Evolutionary conservation across 441 rosid genomes (phyloP).

Genomic region (Croton setiger): DNA sequence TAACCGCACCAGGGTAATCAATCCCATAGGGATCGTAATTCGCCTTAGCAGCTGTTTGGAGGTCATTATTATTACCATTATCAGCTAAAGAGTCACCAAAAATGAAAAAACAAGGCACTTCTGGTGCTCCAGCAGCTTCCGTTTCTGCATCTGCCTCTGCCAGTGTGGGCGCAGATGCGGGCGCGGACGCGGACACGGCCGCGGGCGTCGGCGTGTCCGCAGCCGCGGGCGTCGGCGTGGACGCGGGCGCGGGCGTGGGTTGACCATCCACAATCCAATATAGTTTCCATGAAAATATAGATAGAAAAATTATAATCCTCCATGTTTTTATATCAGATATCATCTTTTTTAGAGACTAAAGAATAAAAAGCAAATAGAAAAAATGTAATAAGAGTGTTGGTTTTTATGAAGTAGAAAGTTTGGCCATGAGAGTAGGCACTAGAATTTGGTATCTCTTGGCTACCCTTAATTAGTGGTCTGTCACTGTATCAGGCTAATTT

Average conservation of each 20-base stretch:
- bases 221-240: too few relatives aligned
- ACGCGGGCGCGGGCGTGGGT: not conserved
- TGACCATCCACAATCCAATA: not conserved
- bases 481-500: not conserved
- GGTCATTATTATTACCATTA: constrained; percentile 27
- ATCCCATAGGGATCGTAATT: constrained; percentile 26
- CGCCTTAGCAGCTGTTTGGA: constrained; percentile 2
- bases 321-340: not conserved
- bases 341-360: too few relatives aligned
- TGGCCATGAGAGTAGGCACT: not conserved
- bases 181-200: too few relatives aligned
- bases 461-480: not conserved
- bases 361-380: too few relatives aligned
- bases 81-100: constrained; percentile 28
- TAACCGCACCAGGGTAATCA: constrained; percentile 19
- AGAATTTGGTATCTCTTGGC: not conserved
- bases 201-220: too few relatives aligned
- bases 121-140: not conserved
- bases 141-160: too few relatives aligned
- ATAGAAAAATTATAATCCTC: not conserved
- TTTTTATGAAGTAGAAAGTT: too few relatives aligned
- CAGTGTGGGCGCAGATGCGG: too few relatives aligned
- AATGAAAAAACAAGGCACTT: constrained; percentile 28
- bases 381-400: too few relatives aligned
- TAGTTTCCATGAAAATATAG: not conserved